These are phyloP conservation scores for Madurella fahalii DNA, from an alignment of 2,329 filamentous ascomycete genomes.

Conservation along the genomic window DNA sequence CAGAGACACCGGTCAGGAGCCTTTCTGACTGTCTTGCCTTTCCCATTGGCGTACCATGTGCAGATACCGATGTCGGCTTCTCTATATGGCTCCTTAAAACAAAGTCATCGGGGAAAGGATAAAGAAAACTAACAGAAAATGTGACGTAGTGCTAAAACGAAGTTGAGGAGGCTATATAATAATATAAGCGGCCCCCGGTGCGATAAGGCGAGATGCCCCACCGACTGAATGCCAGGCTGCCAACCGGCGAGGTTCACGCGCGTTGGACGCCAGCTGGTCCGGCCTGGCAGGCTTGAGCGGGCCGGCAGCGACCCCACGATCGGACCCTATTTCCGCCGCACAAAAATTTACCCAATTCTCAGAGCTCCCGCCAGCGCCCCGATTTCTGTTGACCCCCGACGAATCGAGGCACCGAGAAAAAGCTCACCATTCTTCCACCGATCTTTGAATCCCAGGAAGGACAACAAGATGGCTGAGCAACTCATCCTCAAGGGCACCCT, in stretches of 20 bases:
- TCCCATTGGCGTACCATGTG: background rate
- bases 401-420: conserved; percentile 25
- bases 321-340: conserved; percentile 51
- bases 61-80: too few species aligned
- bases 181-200: too few species aligned
- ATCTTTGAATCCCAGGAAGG: conserved; percentile 40
- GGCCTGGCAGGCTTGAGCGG: conserved; percentile 7
- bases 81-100: too few species aligned
- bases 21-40: background rate
- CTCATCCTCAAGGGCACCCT: conserved; percentile 94
- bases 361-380: conserved; percentile 27
- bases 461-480: conserved; percentile 76
- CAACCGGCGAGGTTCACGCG: background rate
- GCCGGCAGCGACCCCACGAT: conserved; percentile 27
- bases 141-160: too few species aligned
- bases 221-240: background rate
- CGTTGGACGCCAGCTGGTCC: conserved; percentile 13
- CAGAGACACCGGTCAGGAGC: background rate
- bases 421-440: conserved; percentile 36
- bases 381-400: conserved; percentile 29
- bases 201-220: conserved; percentile 2
- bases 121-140: too few species aligned
- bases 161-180: too few species aligned
- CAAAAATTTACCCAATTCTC: conserved; percentile 46
- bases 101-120: too few species aligned